phyloP scores from a whole-genome alignment of 2,329 filamentous ascomycete species.

The Fusarium caatingaense region DNA sequence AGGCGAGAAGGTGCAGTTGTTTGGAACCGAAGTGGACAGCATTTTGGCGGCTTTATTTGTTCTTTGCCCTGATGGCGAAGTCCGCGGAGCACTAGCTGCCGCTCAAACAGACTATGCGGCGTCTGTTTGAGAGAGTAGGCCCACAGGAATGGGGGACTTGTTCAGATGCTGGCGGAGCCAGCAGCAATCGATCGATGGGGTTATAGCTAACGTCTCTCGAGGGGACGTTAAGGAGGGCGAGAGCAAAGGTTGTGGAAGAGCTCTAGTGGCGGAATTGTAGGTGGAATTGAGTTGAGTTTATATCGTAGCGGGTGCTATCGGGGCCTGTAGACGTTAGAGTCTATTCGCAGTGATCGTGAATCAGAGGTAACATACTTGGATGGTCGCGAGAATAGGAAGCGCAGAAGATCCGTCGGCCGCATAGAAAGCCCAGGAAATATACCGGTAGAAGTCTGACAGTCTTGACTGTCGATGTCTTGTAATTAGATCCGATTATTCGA shows the following conservation, averaged over 20 bases:
- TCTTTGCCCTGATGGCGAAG: conserved; percentile 58
- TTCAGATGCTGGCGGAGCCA: conserved; percentile 86
- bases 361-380: conserved; percentile 76
- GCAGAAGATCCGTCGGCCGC: conserved; percentile 90
- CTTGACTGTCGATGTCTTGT: conserved; percentile 40
- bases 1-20: conserved; percentile 84
- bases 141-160: conserved; percentile 76
- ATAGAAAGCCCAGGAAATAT: conserved; percentile 73
- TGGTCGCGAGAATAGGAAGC: conserved; percentile 88
- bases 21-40: conserved; percentile 84
- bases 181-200: conserved; percentile 69
- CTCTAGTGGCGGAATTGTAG: conserved; percentile 90
- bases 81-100: conserved; percentile 96
- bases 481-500: conserved; percentile 45
- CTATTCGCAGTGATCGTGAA: not conserved
- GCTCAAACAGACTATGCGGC: conserved; percentile 95
- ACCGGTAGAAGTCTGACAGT: conserved; percentile 41
- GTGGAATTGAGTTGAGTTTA: conserved; percentile 62
- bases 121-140: conserved; percentile 98
- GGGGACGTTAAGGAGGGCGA: conserved; percentile 91
- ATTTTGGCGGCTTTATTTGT: conserved; percentile 59
- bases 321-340: conserved; percentile 56
- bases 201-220: conserved; percentile 68
- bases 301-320: conserved; percentile 66
- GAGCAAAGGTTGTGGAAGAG: conserved; percentile 84